Evolutionary conservation across 441 rosid species (phyloP).

Genomic region (Caryocar brasiliense): DNA sequence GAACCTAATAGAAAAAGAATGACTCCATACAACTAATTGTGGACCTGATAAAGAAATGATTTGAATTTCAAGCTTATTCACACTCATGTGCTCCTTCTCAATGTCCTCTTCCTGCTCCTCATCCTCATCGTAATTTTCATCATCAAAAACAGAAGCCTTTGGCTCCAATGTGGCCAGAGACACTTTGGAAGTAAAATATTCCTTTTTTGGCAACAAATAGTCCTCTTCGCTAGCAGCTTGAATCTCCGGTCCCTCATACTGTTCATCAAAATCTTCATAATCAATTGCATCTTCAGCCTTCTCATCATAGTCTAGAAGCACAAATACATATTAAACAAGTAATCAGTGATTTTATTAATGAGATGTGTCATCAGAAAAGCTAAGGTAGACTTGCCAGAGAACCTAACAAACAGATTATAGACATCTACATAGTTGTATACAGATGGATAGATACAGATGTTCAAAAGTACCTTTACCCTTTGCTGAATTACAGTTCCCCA

Average conservation of each 20-base stretch:
- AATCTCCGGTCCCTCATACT: conserved; percentile 88
- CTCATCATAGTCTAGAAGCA: conserved; percentile 64
- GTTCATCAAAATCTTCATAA: conserved; percentile 93
- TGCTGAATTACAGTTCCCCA: too few species aligned
- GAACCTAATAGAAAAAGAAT: neutral
- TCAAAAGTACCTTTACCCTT: too few species aligned
- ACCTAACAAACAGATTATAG: too few species aligned
- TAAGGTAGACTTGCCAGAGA: too few species aligned
- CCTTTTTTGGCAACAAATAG: conserved; percentile 63
- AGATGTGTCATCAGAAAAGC: neutral
- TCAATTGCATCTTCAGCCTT: conserved; percentile 95
- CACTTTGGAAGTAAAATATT: conserved; percentile 50
- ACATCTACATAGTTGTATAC: too few species aligned
- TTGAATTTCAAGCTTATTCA: conserved; percentile 34
- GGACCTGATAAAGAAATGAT: conserved; percentile 35
- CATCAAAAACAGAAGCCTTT: conserved; percentile 58
- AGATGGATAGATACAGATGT: too few species aligned
- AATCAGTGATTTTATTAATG: conserved; percentile 19
- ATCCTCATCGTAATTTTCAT: conserved; percentile 94
- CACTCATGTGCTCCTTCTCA: conserved; percentile 37
- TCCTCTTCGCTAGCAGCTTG: conserved; percentile 79
- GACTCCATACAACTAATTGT: too few species aligned
- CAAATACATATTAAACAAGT: conserved; percentile 20
- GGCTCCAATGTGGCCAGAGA: conserved; percentile 36
- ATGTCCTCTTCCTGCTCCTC: conserved; percentile 36